Conservation (phyloP, 768 basidiomycete species). For the Dacryopinax spathularia region DNA sequence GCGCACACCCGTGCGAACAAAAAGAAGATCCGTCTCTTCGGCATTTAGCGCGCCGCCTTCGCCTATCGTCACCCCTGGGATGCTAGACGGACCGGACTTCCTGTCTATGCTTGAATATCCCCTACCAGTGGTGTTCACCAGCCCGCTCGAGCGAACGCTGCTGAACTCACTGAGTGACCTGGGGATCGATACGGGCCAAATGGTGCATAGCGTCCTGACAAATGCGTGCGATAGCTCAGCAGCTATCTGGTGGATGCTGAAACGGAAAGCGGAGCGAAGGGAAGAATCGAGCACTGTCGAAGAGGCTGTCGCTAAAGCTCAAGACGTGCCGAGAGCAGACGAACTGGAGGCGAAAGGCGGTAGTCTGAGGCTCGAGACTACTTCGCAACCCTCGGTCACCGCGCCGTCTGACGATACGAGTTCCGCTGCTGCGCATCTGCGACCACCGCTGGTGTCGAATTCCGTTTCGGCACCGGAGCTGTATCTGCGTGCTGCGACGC, state of each 20-base stretch:
- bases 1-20: constrained; percentile 87
- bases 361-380: neutral
- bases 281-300: constrained; percentile 17
- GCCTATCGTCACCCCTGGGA: constrained; percentile 8
- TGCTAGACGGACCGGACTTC: constrained; percentile 27
- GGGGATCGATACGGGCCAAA: constrained; percentile 88
- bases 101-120: constrained; percentile 45
- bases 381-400: neutral
- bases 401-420: neutral
- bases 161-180: constrained; percentile 57
- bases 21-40: constrained; percentile 88
- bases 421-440: neutral
- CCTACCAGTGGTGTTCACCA: constrained; percentile 75
- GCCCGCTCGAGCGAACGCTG: constrained; percentile 62
- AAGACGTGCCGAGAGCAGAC: constrained; percentile 14
- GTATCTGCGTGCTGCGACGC: neutral
- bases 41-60: constrained; percentile 31
- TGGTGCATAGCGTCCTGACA: constrained; percentile 80
- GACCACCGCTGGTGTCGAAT: neutral
- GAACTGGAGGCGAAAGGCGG: constrained; percentile 14
- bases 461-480: neutral
- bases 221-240: constrained; percentile 88
- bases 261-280: constrained; percentile 59
- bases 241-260: constrained; percentile 94
- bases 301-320: constrained; percentile 14